Percentiles rank a stretch among this genome's conserved stretches.
Conservation (phyloP, 2,329 filamentous ascomycete species). For the Cordyceps fumosorosea region DNA sequence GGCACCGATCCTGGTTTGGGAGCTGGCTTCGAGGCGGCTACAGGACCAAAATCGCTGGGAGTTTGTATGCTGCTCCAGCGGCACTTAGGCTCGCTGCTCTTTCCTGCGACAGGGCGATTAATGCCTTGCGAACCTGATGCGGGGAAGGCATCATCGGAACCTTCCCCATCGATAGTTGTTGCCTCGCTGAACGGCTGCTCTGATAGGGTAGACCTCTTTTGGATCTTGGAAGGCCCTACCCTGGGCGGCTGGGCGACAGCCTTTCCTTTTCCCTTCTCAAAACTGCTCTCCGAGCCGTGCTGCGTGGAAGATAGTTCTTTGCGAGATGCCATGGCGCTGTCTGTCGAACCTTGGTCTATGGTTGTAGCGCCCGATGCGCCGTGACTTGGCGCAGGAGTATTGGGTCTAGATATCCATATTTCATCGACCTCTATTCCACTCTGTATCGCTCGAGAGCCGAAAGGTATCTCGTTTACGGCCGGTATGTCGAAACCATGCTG, state of each 20-base stretch:
- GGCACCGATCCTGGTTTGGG: neutral
- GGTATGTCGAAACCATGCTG: conserved; percentile 42
- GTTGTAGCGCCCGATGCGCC: conserved; percentile 21
- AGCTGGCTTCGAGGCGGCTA: neutral
- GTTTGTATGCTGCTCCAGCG: neutral
- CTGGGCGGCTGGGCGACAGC: neutral
- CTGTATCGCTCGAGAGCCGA: conserved; percentile 80
- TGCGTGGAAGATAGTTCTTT: neutral
- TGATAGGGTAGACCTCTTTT: conserved; percentile 3
- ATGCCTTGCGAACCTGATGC: neutral
- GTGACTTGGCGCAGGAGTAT: conserved; percentile 29
- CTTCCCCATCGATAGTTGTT: neutral
- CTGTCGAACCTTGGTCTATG: conserved; percentile 12
- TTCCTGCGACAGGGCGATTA: neutral
- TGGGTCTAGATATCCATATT: conserved; percentile 63
- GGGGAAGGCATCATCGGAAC: neutral
- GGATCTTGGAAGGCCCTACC: neutral
- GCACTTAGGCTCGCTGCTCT: neutral
- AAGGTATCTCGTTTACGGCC: conserved; percentile 60
- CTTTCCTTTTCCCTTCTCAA: conserved; percentile 21
- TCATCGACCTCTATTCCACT: conserved; percentile 78
- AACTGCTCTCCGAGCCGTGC: neutral
- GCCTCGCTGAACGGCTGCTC: conserved; percentile 3
- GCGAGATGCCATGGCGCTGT: neutral
- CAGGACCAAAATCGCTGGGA: neutral